Evolutionary conservation across 2,329 filamentous ascomycete genomes (phyloP).

Genomic region (Phaeomoniella chlamydospora): DNA sequence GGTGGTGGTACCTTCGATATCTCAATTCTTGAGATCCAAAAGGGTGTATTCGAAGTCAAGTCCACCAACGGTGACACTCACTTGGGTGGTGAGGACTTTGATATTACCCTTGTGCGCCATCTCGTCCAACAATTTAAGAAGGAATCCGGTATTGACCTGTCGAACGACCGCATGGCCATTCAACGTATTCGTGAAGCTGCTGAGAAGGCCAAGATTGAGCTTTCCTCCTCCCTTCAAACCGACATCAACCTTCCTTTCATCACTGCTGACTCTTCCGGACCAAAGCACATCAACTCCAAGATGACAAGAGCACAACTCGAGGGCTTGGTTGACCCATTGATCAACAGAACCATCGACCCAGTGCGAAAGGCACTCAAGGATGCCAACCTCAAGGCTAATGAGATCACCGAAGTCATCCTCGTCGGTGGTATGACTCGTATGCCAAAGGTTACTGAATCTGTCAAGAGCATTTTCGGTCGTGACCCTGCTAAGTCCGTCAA

Average conservation of each 20-base stretch:
- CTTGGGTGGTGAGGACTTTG: constrained; percentile 95
- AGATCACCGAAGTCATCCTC: constrained; percentile 94
- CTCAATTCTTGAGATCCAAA: constrained; percentile 92
- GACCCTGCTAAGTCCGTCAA: constrained; percentile 97
- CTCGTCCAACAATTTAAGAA: constrained; percentile 94
- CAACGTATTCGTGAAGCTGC: constrained; percentile 97
- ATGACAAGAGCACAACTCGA: constrained; percentile 86
- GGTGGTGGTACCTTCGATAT: constrained; percentile 99
- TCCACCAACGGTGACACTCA: constrained; percentile 98
- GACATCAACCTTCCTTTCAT: constrained; percentile 99
- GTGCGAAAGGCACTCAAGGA: constrained; percentile 97
- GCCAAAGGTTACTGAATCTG: constrained; percentile 93
- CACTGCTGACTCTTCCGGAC: constrained; percentile 85
- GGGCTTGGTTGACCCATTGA: constrained; percentile 79
- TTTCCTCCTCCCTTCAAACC: constrained; percentile 87
- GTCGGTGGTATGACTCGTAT: constrained; percentile 99
- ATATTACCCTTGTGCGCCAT: constrained; percentile 86
- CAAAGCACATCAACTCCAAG: constrained; percentile 97
- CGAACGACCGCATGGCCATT: constrained; percentile 90
- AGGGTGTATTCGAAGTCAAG: constrained; percentile 97
- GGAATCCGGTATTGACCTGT: constrained; percentile 80
- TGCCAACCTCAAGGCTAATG: constrained; percentile 76
- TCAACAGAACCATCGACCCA: constrained; percentile 73
- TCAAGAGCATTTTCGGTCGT: constrained; percentile 92
- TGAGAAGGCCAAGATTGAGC: constrained; percentile 98